Base-by-base conservation (phyloP, 495 filamentous ascomycete species). In the Parmelia sp. region DNA sequence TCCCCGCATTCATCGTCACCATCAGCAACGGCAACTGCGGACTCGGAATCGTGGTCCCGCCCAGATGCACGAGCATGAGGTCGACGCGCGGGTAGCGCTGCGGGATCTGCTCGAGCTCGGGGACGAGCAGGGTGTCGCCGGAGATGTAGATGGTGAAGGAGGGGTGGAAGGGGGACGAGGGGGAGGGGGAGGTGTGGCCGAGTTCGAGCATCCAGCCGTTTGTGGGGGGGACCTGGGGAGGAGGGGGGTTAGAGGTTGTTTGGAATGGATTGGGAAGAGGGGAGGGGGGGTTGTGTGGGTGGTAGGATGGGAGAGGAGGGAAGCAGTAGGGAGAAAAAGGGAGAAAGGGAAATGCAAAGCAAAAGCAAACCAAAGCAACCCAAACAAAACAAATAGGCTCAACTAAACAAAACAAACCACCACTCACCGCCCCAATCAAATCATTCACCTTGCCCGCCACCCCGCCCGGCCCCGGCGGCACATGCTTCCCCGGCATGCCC, bases 161-260 rank as follows among this genome's bases (percentile, higher is more conserved):
- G 3, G 27, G 33, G 40, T 21, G 23, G 49, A 31, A 25, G 53
- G 19, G 2, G 31, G 19, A 1, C 21, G 23, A 10, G 27, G 17
- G n/a, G 4, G 21, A 2, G 31, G 29, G 15, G 39, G 33, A 29
- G 14, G 27, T 17, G 62, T 81, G 77, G 8, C 86, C 87, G 27
- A 90, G 74, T 68, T 90, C 86, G 8, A 90, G 60, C 71, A 90
- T 80, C 86, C 86, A 90, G 42, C 87, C 88, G 67, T 90, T 89
- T 7, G 84, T 87, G 2, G 87, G 87, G 8, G 88, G 88, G n/a
- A 82, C 74, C 79, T 81, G 49, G 1, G 45, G n/a, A 23, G n/a
- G 21, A 21, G n/a, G n/a, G 40, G 17, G 44, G 44, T 45, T 23
- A 23, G 21, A 11, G n/a, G n/a, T n/a, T n/a, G n/a, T n/a, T n/a